Evolutionary conservation across 306 rosid genomes (phyloP), one percentile per base, ranked within the genome.

Genomic region (Begonia loranthoides): DNA sequence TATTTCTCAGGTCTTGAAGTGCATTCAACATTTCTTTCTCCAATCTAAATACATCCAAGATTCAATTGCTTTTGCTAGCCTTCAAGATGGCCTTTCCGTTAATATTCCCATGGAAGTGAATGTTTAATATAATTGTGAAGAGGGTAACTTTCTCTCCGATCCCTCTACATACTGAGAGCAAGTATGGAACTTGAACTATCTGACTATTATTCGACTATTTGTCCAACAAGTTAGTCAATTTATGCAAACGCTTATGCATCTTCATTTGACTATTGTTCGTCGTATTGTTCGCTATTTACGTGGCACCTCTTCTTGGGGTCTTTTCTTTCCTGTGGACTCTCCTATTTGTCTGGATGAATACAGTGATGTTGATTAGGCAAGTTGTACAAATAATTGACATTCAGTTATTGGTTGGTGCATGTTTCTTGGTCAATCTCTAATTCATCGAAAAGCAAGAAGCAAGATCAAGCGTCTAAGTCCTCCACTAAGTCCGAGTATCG

Each of bases 381-480:
- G 43, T 6, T 39, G 6, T 10, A 6, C 43, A 39, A 12, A 40
- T 12, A 40, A 1, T 40, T 0, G 2, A 7, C 1, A 3, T 7
- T 40, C 1, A 66, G 60, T 40, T 40, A 40, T 12, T 7, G 12
- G 2, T 7, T 1, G 44, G 44, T 56, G 61, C n/a, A 10, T 56
- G 13, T 44, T 44, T 43, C 5, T 56, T 12, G 61, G 51, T 8
- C 10, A 43, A 17, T 17, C 51, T 13, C 45, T 22, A 24, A 43
- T 56, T 56, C 40, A 9, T 41, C 41, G 51, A 56, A 56, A 45
- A 17, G 60, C 44, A 56, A 44, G 50, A 56, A 56, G n/a, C 51
- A 56, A 41, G 36, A 8, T 12, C 43, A 14, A 3, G 61, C 44
- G 10, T 46, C 44, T 0, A 57, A 57, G 44, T 56, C n/a, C 49